phyloP scores from a whole-genome alignment of 225 moss, liverwort and hornwort genomes.

The Bryum argenteum region DNA sequence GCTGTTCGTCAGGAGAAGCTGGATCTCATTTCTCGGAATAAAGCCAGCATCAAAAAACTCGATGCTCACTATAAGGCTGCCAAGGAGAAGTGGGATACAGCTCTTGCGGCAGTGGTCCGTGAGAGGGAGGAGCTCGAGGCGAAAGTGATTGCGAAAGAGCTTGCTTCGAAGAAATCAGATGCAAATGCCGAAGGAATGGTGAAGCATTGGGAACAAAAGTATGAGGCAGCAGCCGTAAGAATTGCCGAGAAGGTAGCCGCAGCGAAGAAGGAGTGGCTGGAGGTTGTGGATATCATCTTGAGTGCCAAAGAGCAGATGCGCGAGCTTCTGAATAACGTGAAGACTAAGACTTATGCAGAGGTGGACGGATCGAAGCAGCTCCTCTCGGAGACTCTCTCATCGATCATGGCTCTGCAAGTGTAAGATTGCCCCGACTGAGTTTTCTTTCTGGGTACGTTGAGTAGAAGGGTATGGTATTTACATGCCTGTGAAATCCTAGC shows the following conservation, averaged over 20 bases:
- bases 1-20: constrained; percentile 64
- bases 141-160: constrained; percentile 69
- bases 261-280: constrained; percentile 49
- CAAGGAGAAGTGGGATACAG: constrained; percentile 59
- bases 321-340: constrained; percentile 47
- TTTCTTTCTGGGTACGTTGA: neutral
- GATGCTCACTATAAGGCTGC: constrained; percentile 67
- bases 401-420: constrained; percentile 38
- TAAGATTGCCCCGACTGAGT: constrained; percentile 15
- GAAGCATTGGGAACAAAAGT: constrained; percentile 54
- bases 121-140: constrained; percentile 74
- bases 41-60: constrained; percentile 56
- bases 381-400: constrained; percentile 26
- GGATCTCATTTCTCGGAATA: constrained; percentile 52
- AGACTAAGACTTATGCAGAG: constrained; percentile 40
- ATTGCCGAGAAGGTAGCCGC: constrained; percentile 58
- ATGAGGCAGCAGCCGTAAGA: constrained; percentile 41
- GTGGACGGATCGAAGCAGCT: constrained; percentile 42
- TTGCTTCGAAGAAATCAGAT: constrained; percentile 52
- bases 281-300: constrained; percentile 65
- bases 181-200: constrained; percentile 61
- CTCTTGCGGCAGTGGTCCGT: constrained; percentile 33
- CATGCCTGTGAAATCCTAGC: constrained; percentile 36
- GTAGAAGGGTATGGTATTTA: neutral
- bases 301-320: constrained; percentile 62